Evolutionary conservation across 345 rosid genomes (phyloP), one percentile per base, ranked within the genome.

Genomic region (Ailanthus altissimus): DNA sequence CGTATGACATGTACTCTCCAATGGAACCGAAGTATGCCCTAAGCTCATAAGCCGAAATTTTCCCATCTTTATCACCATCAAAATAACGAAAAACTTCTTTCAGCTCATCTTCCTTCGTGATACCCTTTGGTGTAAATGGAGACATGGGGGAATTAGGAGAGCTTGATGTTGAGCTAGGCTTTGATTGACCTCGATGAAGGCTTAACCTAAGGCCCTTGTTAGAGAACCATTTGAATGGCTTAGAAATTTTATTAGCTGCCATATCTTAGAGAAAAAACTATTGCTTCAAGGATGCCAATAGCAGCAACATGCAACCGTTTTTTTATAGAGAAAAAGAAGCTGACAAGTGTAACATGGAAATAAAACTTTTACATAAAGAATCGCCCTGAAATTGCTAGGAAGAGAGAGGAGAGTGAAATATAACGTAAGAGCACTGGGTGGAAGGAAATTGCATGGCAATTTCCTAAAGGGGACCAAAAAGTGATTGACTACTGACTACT

Each of bases 51-150:
- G 93, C 88, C 12, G 98, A 88, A 70, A 95, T 90, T 82, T 88
- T 90, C 0, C 95, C 97, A 54, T 93, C 98, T 0, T 93, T 90
- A 40, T 95, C 85, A 0, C 78, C 49, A 66, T 95, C 98, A n/a
- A 93, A 93, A 64, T 77, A 80, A 67, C 82, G 77, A 76, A 95
- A 95, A 7, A 95, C 98, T 49, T 83, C 74, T 64, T 66, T 81
- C 2, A 93, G 78, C 76, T 89, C 94, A 11, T 82, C 78, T 3
- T 85, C 81, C 43, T 79, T 84, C 2, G 78, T 6, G 32, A n/a
- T 7, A 8, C 23, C 56, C 16, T 13, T 50, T 51, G 51, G 21
- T 36, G 56, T 23, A 12, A 18, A 12, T n/a, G 70, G 50, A 58
- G 81, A 59, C 62, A 66, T 46, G 1, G 83, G 76, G 23, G 83